These are phyloP conservation scores for Russula lepida DNA, from an alignment of 768 basidiomycete species.

Conservation along the genomic window DNA sequence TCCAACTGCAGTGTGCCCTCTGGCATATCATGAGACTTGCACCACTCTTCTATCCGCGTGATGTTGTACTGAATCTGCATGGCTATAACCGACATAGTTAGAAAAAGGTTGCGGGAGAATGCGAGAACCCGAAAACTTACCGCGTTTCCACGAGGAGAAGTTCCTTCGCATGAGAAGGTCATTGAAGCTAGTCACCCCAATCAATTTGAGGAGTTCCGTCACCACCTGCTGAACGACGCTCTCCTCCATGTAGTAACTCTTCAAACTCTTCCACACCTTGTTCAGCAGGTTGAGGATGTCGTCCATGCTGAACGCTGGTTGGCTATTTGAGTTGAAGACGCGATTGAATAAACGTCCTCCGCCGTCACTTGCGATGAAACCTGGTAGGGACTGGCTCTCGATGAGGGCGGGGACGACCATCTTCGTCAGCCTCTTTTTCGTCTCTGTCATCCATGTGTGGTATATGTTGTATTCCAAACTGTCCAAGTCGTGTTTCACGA, in stretches of 20 bases:
- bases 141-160: conserved; percentile 99
- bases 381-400: conserved; percentile 94
- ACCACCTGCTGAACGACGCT: conserved; percentile 92
- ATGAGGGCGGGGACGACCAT: conserved; percentile 99
- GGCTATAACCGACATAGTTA: conserved; percentile 40
- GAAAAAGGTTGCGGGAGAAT: background rate
- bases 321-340: conserved; percentile 73
- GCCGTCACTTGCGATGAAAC: conserved; percentile 93
- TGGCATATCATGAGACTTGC: conserved; percentile 99
- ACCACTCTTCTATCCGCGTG: conserved; percentile 97
- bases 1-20: conserved; percentile 96
- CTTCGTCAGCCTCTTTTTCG: conserved; percentile 90
- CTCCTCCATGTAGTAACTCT: conserved; percentile 98
- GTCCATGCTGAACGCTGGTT: conserved; percentile 96
- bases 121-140: conserved; percentile 37
- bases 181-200: conserved; percentile 96
- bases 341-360: conserved; percentile 91
- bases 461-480: conserved; percentile 99
- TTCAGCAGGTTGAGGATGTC: conserved; percentile 94
- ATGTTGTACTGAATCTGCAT: conserved; percentile 99
- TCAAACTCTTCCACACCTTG: conserved; percentile 96
- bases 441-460: conserved; percentile 98
- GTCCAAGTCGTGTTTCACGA: conserved; percentile 98
- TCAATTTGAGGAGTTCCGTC: conserved; percentile 89
- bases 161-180: conserved; percentile 97